Conservation (phyloP, 495 filamentous ascomycete genomes). For the Podospora conica region DNA sequence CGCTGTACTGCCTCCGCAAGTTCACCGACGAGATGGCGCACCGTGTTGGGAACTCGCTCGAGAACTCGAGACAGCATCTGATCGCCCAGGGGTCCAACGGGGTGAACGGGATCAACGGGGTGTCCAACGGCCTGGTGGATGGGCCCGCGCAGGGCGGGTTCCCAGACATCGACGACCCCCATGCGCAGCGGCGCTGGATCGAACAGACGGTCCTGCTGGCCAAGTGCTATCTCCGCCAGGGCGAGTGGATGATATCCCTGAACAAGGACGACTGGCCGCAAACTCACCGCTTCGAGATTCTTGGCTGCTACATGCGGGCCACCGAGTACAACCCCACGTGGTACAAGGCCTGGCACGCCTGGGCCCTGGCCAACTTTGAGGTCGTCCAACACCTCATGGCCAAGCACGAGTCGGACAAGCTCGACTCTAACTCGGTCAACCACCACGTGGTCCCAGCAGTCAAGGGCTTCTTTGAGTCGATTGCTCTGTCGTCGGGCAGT, state of each 20-base stretch:
- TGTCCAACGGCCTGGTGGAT: slow-evolving; percentile 45
- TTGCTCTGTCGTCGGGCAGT: slow-evolving; percentile 81
- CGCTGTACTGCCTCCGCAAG: slow-evolving; percentile 69
- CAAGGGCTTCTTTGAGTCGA: slow-evolving; percentile 91
- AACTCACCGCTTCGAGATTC: slow-evolving; percentile 67
- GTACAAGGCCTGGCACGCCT: slow-evolving; percentile 99
- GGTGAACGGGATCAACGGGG: slow-evolving; percentile 37
- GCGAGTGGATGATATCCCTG: slow-evolving; percentile 84
- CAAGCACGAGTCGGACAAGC: slow-evolving; percentile 54
- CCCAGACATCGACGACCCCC: slow-evolving; percentile 50
- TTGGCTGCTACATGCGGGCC: slow-evolving; percentile 80
- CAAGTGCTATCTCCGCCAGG: slow-evolving; percentile 90
- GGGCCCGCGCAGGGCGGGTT: slow-evolving; percentile 48
- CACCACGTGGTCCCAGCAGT: slow-evolving; percentile 93
- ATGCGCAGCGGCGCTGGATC: slow-evolving; percentile 41
- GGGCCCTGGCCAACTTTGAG: slow-evolving; percentile 98
- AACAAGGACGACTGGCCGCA: slow-evolving; percentile 83
- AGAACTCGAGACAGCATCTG: slow-evolving; percentile 46
- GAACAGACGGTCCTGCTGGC: slow-evolving; percentile 75
- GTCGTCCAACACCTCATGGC: slow-evolving; percentile 76
- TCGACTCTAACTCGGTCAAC: slow-evolving; percentile 50
- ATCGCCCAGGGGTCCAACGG: slow-evolving; percentile 50
- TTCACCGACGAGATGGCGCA: slow-evolving; percentile 77
- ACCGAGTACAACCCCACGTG: slow-evolving; percentile 87
- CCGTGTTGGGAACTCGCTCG: slow-evolving; percentile 59